These are phyloP conservation scores for Termitomyces bulborhizus DNA, from an alignment of 768 basidiomycete genomes.

Conservation along the genomic window DNA sequence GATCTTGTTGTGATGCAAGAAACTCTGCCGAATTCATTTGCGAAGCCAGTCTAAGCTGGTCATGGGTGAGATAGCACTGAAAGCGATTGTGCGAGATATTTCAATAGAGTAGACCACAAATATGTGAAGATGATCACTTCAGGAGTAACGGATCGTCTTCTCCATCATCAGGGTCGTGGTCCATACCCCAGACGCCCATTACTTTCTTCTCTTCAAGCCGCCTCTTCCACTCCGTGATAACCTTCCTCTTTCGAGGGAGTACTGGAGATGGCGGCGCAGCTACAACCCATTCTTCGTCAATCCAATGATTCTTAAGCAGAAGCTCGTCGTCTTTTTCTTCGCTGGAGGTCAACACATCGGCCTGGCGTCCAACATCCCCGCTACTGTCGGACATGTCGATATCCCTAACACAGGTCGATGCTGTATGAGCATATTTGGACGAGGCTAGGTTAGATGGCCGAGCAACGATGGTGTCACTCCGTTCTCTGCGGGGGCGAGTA, in stretches of 20 bases:
- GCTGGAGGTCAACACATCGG: conserved; percentile 16
- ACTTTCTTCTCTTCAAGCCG: conserved; percentile 4
- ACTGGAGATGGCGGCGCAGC: conserved; percentile 32
- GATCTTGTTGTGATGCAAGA: background rate
- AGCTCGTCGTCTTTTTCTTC: conserved; percentile 15
- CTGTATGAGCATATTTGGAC: conserved; percentile 4
- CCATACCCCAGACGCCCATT: conserved; percentile 6
- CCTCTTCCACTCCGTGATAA: conserved; percentile 6
- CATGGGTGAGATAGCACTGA: background rate
- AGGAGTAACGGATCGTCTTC: conserved; percentile 16
- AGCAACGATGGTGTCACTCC: conserved; percentile 16
- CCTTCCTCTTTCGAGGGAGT: conserved; percentile 16
- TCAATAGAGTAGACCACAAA: background rate
- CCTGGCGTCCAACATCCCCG: conserved; percentile 5
- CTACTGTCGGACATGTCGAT: conserved; percentile 5
- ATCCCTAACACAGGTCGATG: background rate
- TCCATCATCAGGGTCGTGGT: conserved; percentile 15
- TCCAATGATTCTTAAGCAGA: conserved; percentile 16
- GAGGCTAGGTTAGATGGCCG: conserved; percentile 6
- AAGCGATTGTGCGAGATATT: background rate
- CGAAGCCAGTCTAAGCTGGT: background rate
- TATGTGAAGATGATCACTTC: background rate
- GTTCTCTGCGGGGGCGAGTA: conserved; percentile 14
- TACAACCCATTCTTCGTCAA: conserved; percentile 26
- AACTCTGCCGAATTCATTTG: background rate